Evolutionary conservation across 1,284 basidiomycete species (phyloP).

Genomic region (Ganoderma resinaceum): DNA sequence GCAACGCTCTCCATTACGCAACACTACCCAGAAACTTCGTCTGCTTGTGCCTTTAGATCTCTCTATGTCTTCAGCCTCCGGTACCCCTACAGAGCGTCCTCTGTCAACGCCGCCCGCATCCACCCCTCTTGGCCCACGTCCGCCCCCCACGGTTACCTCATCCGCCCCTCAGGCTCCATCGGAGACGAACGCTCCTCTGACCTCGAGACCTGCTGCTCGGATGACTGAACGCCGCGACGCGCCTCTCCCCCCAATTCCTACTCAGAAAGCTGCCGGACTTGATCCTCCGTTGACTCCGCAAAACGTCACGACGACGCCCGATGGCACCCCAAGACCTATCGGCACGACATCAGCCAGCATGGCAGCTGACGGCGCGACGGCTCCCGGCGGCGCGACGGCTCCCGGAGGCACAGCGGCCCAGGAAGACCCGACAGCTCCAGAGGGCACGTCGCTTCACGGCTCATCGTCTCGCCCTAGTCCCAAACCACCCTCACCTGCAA

Average conservation of each 20-base stretch:
- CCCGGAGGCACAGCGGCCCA: no score
- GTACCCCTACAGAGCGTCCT: no score
- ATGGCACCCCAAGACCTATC: no score
- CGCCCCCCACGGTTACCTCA: no score
- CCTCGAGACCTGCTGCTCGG: neutral
- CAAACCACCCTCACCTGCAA: neutral
- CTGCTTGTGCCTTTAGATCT: no score
- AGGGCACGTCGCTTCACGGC: no score
- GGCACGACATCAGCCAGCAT: neutral
- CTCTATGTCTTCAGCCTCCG: neutral
- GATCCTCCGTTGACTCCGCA: neutral
- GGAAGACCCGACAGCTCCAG: no score
- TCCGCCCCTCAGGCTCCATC: neutral
- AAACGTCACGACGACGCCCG: no score
- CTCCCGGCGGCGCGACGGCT: neutral
- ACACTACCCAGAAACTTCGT: neutral
- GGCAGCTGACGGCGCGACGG: no score
- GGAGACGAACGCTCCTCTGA: neutral
- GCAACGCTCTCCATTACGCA: neutral
- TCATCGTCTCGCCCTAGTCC: neutral
- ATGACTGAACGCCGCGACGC: neutral
- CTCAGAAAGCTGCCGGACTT: neutral
- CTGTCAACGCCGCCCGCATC: no score
- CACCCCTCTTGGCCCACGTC: no score
- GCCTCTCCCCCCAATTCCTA: neutral